Evolutionary conservation across 2,329 filamentous ascomycete genomes (phyloP).

Genomic region (Aspergillus glaucus): DNA sequence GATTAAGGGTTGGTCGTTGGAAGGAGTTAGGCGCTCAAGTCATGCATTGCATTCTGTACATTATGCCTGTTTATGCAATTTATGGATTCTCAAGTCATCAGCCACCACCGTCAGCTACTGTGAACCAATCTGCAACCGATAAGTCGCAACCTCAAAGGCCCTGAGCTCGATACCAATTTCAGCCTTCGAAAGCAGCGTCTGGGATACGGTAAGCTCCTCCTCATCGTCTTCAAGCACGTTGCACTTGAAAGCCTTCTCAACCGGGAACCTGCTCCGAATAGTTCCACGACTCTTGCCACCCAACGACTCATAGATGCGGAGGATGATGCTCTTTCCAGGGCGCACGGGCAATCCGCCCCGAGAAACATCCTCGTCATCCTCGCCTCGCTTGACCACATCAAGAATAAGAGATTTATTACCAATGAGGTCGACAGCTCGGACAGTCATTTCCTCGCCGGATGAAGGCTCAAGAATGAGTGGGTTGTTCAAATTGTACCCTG

Average conservation of each 20-base stretch:
- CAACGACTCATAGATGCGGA: conserved; percentile 81
- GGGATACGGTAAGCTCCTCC: conserved; percentile 42
- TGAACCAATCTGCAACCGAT: conserved; percentile 54
- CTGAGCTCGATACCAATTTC: conserved; percentile 60
- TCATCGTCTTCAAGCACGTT: conserved; percentile 86
- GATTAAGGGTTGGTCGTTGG: not conserved
- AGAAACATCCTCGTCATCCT: conserved; percentile 67
- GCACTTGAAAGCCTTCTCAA: conserved; percentile 72
- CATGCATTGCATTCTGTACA: not conserved
- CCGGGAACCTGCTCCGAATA: conserved; percentile 61
- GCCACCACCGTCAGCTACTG: no score
- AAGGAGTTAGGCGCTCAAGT: not conserved
- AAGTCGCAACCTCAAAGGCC: conserved; percentile 82
- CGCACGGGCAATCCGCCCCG: conserved; percentile 57
- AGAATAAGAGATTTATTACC: conserved; percentile 66
- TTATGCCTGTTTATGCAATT: conserved; percentile 1
- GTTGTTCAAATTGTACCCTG: conserved; percentile 86
- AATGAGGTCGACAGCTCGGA: conserved; percentile 59
- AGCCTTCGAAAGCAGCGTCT: conserved; percentile 6
- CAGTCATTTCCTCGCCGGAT: conserved; percentile 13
- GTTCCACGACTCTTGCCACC: conserved; percentile 72
- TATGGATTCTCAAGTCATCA: conserved; percentile 6
- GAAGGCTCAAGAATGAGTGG: conserved; percentile 56
- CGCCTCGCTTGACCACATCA: conserved; percentile 89
- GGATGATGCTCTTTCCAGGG: conserved; percentile 69